A percentile compares a stretch with the other conserved stretches of the same genome.
phyloP scores from a whole-genome alignment of 768 basidiomycete species.

The Mycena albidolilacea region DNA sequence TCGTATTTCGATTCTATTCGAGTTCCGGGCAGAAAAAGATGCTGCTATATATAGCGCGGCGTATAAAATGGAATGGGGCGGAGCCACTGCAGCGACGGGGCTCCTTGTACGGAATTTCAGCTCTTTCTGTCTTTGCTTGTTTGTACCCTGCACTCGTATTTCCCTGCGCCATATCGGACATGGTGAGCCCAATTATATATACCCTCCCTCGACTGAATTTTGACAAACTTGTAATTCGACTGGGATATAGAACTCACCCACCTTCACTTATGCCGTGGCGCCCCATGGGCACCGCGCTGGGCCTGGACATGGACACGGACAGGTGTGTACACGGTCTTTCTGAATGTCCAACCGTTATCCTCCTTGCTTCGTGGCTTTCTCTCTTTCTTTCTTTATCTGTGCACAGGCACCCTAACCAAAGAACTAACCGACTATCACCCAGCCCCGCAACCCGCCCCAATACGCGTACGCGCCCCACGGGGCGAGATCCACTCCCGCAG shows the following conservation, averaged over 20 bases:
- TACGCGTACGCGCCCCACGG: background rate
- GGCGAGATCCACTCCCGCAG: background rate
- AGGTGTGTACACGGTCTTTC: too few species aligned
- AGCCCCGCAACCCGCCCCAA: slow-evolving; percentile 12
- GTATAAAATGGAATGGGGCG: slow-evolving; percentile 23
- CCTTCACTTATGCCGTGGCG: too few species aligned
- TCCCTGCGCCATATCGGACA: background rate
- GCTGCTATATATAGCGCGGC: slow-evolving; percentile 14
- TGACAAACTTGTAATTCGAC: background rate
- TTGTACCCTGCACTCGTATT: too few species aligned
- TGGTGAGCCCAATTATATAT: slow-evolving; percentile 1
- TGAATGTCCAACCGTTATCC: too few species aligned
- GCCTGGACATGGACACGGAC: too few species aligned
- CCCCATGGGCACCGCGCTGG: too few species aligned
- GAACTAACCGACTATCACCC: background rate
- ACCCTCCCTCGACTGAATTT: background rate
- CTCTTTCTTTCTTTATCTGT: too few species aligned
- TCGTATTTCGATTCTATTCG: too few species aligned
- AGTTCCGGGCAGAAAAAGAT: slow-evolving; percentile 9
- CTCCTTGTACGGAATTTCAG: background rate
- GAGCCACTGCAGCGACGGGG: background rate
- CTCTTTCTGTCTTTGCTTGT: too few species aligned
- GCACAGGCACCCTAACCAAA: too few species aligned
- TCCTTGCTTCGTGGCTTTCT: too few species aligned
- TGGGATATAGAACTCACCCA: too few species aligned